Conservation (phyloP, 768 basidiomycete genomes). For the Boletus rubescentipes region DNA sequence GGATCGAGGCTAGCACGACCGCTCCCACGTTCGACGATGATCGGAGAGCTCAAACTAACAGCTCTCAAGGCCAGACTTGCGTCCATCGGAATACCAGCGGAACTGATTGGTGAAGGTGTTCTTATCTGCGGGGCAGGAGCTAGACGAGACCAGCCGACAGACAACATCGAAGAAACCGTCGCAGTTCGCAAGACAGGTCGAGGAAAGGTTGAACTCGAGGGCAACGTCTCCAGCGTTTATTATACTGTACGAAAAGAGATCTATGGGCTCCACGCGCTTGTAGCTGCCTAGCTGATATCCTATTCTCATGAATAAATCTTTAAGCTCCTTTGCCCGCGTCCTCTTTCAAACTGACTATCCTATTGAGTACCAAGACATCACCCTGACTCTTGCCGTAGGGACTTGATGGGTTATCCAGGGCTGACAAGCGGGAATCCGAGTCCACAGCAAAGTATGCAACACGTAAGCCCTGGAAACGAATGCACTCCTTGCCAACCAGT, state of each 20-base stretch:
- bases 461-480: slow-evolving; percentile 95
- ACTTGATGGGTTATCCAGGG: slow-evolving; percentile 53
- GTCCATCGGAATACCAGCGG: slow-evolving; percentile 77
- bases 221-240: slow-evolving; percentile 84
- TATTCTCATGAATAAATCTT: neutral
- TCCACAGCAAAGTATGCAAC: slow-evolving; percentile 95
- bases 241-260: slow-evolving; percentile 87
- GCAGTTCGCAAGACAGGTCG: slow-evolving; percentile 86
- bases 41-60: slow-evolving; percentile 94
- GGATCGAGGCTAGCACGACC: slow-evolving; percentile 65
- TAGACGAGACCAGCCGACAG: slow-evolving; percentile 40
- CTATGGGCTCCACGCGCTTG: slow-evolving; percentile 86
- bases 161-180: slow-evolving; percentile 63
- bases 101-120: slow-evolving; percentile 96
- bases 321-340: slow-evolving; percentile 70
- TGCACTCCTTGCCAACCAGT: slow-evolving; percentile 85
- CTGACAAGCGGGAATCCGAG: slow-evolving; percentile 72
- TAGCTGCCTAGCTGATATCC: slow-evolving; percentile 53
- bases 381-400: slow-evolving; percentile 53
- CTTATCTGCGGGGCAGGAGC: slow-evolving; percentile 78
- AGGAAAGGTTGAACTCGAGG: slow-evolving; percentile 88
- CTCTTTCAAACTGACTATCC: slow-evolving; percentile 93
- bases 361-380: slow-evolving; percentile 84
- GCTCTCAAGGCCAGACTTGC: slow-evolving; percentile 80
- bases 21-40: slow-evolving; percentile 90